These are phyloP conservation scores for Ceratocystis ficicola DNA, from an alignment of 2,329 filamentous ascomycete species.

Conservation along the genomic window DNA sequence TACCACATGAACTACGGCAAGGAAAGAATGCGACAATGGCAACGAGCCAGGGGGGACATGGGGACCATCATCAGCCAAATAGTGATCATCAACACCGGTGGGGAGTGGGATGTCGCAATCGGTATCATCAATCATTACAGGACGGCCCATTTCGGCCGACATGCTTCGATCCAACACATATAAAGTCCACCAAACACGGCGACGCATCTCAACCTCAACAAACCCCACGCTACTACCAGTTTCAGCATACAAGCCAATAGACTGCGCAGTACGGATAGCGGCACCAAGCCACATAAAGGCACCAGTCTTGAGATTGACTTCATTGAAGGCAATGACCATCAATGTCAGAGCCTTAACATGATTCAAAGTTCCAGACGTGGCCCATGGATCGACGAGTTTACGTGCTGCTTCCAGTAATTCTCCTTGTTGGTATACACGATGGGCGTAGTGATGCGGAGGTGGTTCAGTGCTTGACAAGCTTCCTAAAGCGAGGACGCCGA, in stretches of 20 bases:
- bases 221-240: constrained; percentile 54
- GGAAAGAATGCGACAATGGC: constrained; percentile 55
- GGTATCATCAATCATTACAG: constrained; percentile 69
- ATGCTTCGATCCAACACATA: constrained; percentile 79
- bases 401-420: constrained; percentile 61
- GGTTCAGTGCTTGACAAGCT: constrained; percentile 55
- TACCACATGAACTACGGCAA: constrained; percentile 70
- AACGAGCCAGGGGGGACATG: constrained; percentile 40
- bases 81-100: constrained; percentile 67
- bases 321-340: constrained; percentile 65
- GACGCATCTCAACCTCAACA: constrained; percentile 73
- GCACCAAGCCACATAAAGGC: constrained; percentile 78
- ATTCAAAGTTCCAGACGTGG: constrained; percentile 63
- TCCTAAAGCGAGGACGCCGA: constrained; percentile 71
- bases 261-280: constrained; percentile 69
- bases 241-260: constrained; percentile 69
- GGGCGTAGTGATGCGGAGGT: constrained; percentile 30
- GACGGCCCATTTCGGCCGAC: constrained; percentile 67
- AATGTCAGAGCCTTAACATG: constrained; percentile 62
- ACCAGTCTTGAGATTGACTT: constrained; percentile 74
- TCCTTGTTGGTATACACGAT: constrained; percentile 42
- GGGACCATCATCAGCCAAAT: constrained; percentile 49
- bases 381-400: constrained; percentile 65
- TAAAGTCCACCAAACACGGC: constrained; percentile 85
- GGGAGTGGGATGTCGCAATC: constrained; percentile 81